Percentiles rank a stretch among this genome's conserved stretches.
phyloP scores from a whole-genome alignment of 2,329 filamentous ascomycete species.

The Aspergillus pseudonomiae region DNA sequence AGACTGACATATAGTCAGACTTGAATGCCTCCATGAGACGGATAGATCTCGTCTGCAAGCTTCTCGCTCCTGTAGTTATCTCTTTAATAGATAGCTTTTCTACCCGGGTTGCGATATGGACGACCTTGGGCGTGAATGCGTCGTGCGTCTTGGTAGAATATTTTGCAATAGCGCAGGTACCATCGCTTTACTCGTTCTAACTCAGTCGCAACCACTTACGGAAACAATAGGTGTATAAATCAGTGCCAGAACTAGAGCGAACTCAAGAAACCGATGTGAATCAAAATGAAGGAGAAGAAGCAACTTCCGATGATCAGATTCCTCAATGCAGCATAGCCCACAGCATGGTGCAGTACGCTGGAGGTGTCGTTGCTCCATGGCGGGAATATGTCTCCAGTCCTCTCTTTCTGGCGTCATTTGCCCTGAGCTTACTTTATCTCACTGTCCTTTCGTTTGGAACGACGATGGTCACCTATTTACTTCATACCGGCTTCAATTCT shows the following conservation, averaged over 20 bases:
- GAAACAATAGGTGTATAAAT: slow-evolving; percentile 22
- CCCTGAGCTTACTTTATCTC: slow-evolving; percentile 56
- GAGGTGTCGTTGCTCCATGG: slow-evolving; percentile 24
- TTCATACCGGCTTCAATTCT: slow-evolving; percentile 54
- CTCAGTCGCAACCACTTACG: background rate
- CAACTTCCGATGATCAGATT: slow-evolving; percentile 26
- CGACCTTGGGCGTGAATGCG: slow-evolving; percentile 50
- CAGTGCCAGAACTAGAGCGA: slow-evolving; percentile 24
- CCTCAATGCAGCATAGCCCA: slow-evolving; percentile 30
- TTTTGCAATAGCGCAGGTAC: slow-evolving; percentile 41
- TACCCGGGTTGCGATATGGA: slow-evolving; percentile 49
- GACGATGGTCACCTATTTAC: slow-evolving; percentile 60
- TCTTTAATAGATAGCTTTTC: slow-evolving; percentile 51
- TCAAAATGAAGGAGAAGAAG: slow-evolving; percentile 1
- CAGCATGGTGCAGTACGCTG: slow-evolving; percentile 7
- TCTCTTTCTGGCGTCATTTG: slow-evolving; percentile 51
- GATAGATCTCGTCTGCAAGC: slow-evolving; percentile 62
- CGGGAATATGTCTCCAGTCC: slow-evolving; percentile 31
- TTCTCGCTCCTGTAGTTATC: slow-evolving; percentile 56
- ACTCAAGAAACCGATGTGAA: background rate
- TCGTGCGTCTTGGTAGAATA: slow-evolving; percentile 45
- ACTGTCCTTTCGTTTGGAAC: slow-evolving; percentile 59
- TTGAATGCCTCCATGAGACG: slow-evolving; percentile 60
- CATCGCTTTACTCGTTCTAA: background rate
- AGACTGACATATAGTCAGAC: slow-evolving; percentile 27